Base-by-base conservation (phyloP, 2,329 filamentous ascomycete genomes). In the Pyrenophora graminea region DNA sequence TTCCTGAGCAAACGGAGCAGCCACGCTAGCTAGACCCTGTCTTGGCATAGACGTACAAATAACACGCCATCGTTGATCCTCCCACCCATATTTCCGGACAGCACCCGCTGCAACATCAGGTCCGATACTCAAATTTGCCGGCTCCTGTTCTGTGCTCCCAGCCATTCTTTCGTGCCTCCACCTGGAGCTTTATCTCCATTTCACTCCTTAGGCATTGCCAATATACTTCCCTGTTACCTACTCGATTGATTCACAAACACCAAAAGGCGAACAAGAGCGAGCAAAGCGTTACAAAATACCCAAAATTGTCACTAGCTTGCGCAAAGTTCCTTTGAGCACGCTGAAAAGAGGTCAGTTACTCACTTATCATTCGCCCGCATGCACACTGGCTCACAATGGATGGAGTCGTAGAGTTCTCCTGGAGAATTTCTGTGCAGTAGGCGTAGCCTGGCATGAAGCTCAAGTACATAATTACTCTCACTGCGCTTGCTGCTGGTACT, bases 401-500 rank as follows among this genome's bases (percentile, higher is more conserved):
- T 39, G 21, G 34, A 48, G 51, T 21, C 39, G 18, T 42, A 48
- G 45, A 34, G 51, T 15, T 7, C 42, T 30, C 27, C 18, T 31
- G 40, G n/a, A 45, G 10, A 34, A 44, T 17, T 15, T 21, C 41
- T 33, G 15, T 23, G 6, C 31, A 30, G 33, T 48, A 55, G 47
- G 40, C 38, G 53, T 55, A 52, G 32, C 42, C 27, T 53, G 63
- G 40, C 38, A 76, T 73, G 72, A 76, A 70, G 67, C 57, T 70
- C 47, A 53, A 68, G 39, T 56, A 67, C 39, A 62, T 71, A 51
- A 55, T 75, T 54, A 63, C 71, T 48, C 49, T 70, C 40, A 70
- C 73, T 51, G 69, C 66, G 33, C 62, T 82, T 47, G 81, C 76
- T 52, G 70, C 64, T 13, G 62, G 82, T 46, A 81, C 77, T 50